phyloP scores from a whole-genome alignment of 73 alveolate species.

The Uronychia setigera region DNA sequence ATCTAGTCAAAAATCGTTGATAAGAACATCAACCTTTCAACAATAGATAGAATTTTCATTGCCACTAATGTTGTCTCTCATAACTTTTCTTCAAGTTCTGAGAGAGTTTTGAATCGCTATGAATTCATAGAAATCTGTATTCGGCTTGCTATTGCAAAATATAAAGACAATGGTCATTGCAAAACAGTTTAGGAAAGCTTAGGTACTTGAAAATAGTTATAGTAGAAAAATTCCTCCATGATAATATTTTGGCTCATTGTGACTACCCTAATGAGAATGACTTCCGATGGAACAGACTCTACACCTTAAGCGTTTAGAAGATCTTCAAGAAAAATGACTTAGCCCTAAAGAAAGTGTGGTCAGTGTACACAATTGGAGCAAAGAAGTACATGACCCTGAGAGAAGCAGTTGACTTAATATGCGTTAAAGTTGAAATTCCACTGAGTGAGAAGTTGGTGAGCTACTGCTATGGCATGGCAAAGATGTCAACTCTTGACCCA shows the following conservation, averaged over 20 bases:
- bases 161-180: conserved; percentile 26
- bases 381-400: conserved; percentile 31
- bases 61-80: conserved; percentile 61
- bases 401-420: conserved; percentile 45
- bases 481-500: conserved; percentile 44
- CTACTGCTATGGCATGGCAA: conserved; percentile 37
- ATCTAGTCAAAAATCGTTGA: conserved; percentile 60
- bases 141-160: conserved; percentile 62
- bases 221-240: conserved; percentile 41
- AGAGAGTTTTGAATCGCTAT: conserved; percentile 58
- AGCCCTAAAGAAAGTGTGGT: conserved; percentile 25
- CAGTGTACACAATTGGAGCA: conserved; percentile 23
- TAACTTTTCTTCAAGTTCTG: conserved; percentile 24
- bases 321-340: conserved; percentile 48
- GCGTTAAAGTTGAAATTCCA: conserved; percentile 28
- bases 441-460: conserved; percentile 34
- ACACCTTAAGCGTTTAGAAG: conserved; percentile 45
- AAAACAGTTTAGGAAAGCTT: conserved; percentile 34
- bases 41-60: conserved; percentile 62
- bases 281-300: conserved; percentile 51
- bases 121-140: conserved; percentile 70
- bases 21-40: conserved; percentile 41
- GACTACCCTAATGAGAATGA: conserved; percentile 21
- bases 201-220: not conserved
- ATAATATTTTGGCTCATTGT: conserved; percentile 44